Evolutionary conservation across 2,329 filamentous ascomycete species (phyloP).

Genomic region (Neonectria sp.): DNA sequence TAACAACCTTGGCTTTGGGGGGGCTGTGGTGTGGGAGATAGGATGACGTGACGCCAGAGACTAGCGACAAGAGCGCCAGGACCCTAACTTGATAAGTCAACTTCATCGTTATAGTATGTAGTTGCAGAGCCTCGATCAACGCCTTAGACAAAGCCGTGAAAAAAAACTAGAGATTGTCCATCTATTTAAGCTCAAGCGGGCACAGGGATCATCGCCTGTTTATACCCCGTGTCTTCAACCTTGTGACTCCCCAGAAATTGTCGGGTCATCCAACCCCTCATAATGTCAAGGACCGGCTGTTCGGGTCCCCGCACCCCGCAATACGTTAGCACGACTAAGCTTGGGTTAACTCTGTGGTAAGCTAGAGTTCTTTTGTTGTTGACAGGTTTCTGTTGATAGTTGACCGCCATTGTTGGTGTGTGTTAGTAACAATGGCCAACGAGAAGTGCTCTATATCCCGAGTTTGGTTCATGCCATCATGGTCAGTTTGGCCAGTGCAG

Average conservation of each 20-base stretch:
- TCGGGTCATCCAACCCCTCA: not conserved
- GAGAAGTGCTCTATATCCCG: not conserved
- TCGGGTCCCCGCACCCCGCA: not conserved
- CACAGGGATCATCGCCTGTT: no score
- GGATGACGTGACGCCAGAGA: no score
- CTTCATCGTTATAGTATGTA: no score
- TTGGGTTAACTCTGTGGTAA: not conserved
- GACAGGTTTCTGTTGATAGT: not conserved
- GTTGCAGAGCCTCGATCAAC: no score
- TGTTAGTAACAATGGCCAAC: not conserved
- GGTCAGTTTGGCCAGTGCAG: no score
- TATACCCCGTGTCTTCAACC: not conserved
- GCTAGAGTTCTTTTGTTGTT: no score
- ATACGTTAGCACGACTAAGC: not conserved
- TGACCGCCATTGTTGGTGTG: not conserved
- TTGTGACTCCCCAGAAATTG: not conserved
- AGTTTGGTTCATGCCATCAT: not conserved
- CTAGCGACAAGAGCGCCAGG: no score
- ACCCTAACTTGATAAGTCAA: no score
- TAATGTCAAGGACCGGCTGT: not conserved
- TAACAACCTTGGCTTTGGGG: slow-evolving; percentile 8
- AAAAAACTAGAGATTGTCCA: no score
- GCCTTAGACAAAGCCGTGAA: no score
- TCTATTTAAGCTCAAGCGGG: no score
- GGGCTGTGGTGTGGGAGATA: no score